A percentile compares a stretch with the other conserved stretches of the same genome.
Conservation (phyloP, 2,329 filamentous ascomycete genomes). For the Beauveria rudraprayagi region DNA sequence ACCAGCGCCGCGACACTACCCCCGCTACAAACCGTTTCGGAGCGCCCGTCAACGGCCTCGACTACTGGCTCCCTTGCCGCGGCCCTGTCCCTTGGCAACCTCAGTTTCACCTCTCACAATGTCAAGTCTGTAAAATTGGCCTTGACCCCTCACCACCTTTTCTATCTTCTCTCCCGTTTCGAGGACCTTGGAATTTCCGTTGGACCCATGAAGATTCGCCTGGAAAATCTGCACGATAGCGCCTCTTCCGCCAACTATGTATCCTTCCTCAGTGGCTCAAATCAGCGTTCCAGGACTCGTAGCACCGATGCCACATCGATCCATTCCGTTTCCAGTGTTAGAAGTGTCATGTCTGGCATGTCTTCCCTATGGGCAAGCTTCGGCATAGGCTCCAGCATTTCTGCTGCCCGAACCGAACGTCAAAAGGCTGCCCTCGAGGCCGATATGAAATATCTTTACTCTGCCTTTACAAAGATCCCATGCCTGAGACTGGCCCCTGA, state of each 20-base stretch:
- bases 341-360: constrained; percentile 97
- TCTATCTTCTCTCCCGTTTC: constrained; percentile 91
- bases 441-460: constrained; percentile 94
- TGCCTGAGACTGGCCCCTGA: constrained; percentile 87
- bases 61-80: constrained; percentile 70
- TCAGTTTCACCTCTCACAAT: constrained; percentile 76
- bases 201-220: constrained; percentile 89
- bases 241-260: constrained; percentile 86
- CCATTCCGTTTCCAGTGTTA: constrained; percentile 90
- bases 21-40: constrained; percentile 49
- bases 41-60: constrained; percentile 58
- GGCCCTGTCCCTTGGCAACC: constrained; percentile 75
- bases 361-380: constrained; percentile 86
- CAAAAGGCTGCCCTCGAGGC: constrained; percentile 78
- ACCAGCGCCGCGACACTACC: constrained; percentile 49
- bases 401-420: constrained; percentile 75
- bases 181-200: constrained; percentile 86
- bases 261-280: constrained; percentile 75
- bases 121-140: constrained; percentile 87
- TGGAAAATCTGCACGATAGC: constrained; percentile 90
- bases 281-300: constrained; percentile 70
- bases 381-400: constrained; percentile 71
- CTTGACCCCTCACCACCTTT: constrained; percentile 90
- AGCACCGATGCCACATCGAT: constrained; percentile 83
- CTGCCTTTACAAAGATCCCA: constrained; percentile 96